Percentiles rank a stretch among this genome's conserved stretches.
phyloP scores from a whole-genome alignment of 768 basidiomycete genomes.

The Panaeolus papilionaceus region DNA sequence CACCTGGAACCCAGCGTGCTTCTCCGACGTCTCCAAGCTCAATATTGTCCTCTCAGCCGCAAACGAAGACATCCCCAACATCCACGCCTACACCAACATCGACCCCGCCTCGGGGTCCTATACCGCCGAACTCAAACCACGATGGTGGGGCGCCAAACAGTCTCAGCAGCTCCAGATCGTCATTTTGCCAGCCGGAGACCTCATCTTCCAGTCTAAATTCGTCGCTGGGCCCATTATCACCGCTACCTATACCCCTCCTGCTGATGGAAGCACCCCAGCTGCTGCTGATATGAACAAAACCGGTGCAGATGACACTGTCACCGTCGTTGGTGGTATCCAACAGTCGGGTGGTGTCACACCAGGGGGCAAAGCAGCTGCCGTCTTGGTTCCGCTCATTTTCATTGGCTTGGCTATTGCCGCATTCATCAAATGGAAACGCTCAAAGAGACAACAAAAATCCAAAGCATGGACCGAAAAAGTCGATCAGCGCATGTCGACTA shows the following conservation, averaged over 20 bases:
- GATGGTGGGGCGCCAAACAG: conserved; percentile 74
- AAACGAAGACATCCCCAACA: conserved; percentile 40
- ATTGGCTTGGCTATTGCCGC: conserved; percentile 46
- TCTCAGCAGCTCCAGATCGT: conserved; percentile 59
- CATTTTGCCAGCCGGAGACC: conserved; percentile 57
- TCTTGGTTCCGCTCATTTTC: conserved; percentile 68
- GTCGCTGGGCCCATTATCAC: conserved; percentile 76
- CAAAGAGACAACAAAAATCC: conserved; percentile 54
- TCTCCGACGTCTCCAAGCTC: conserved; percentile 45
- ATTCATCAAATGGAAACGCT: conserved; percentile 63
- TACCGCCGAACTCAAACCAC: conserved; percentile 55
- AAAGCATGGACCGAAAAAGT: conserved; percentile 67
- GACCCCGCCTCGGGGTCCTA: conserved; percentile 55
- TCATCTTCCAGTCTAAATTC: conserved; percentile 56
- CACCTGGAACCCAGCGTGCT: conserved; percentile 70
- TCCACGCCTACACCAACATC: conserved; percentile 66
- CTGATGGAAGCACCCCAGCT: conserved; percentile 41
- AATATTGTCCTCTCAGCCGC: conserved; percentile 77
- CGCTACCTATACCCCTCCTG: conserved; percentile 59
- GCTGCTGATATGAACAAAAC: conserved; percentile 47
- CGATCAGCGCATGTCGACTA: conserved; percentile 86
- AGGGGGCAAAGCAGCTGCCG: conserved; percentile 70
- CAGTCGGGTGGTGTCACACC: conserved; percentile 40
- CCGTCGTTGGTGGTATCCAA: conserved; percentile 43
- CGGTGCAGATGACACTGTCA: conserved; percentile 41